A percentile compares a stretch with the other conserved stretches of the same genome.
phyloP scores from a whole-genome alignment of 331 rosid species.

The Acacia pycnantha region DNA sequence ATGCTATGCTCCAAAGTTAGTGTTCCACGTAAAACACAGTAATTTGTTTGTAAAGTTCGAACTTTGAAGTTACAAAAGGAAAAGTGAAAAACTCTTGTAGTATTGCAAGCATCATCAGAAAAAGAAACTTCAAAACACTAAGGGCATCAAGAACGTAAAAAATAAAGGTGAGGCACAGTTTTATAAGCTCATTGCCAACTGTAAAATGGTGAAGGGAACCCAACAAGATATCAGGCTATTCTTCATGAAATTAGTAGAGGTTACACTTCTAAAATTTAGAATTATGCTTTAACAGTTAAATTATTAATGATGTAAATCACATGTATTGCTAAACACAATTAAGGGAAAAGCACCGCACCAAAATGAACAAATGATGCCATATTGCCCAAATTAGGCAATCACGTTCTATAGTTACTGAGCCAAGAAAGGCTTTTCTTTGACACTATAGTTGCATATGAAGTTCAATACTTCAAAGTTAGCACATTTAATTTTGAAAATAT shows the following conservation, averaged over 20 bases:
- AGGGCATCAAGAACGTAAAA: background rate
- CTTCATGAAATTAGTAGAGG: conserved; percentile 1
- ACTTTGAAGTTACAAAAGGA: conserved; percentile 8
- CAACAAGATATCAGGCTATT: background rate
- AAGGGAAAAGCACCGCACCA: conserved; percentile 12
- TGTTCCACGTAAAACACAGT: conserved; percentile 5
- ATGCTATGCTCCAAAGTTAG: conserved; percentile 20
- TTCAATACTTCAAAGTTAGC: background rate
- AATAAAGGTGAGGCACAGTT: background rate
- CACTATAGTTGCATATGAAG: background rate
- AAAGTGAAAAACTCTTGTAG: conserved; percentile 9
- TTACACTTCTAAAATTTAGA: background rate
- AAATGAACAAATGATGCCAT: background rate
- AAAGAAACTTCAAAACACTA: background rate
- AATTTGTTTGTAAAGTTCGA: background rate
- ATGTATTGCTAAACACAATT: background rate
- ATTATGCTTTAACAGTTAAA: background rate
- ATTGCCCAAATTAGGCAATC: background rate
- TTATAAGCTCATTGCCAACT: background rate
- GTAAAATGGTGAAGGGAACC: background rate
- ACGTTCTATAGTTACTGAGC: background rate
- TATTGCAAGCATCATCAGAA: background rate
- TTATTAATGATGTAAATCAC: background rate
- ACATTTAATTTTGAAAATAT: background rate
- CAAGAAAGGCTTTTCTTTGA: background rate